phyloP scores from a whole-genome alignment of 2,329 filamentous ascomycete species.

The Fonsecaea erecta region DNA sequence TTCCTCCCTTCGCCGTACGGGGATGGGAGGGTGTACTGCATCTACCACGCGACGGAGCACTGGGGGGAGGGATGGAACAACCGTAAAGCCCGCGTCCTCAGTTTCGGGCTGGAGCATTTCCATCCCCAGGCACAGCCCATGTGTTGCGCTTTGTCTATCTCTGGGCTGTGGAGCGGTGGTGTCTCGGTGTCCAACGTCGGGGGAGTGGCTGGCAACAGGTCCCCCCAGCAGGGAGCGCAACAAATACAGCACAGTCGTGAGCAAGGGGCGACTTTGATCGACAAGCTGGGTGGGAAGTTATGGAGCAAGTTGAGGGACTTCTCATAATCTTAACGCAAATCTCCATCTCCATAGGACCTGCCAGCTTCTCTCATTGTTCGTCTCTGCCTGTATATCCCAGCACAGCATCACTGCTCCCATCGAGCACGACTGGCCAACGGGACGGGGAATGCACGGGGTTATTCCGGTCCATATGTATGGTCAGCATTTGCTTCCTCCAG shows the following conservation, averaged over 20 bases:
- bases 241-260: background rate
- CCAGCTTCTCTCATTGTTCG: too few relatives aligned
- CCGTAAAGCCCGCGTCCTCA: constrained; percentile 34
- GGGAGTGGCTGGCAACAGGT: background rate
- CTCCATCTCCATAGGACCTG: too few relatives aligned
- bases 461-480: background rate
- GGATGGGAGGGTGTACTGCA: constrained; percentile 31
- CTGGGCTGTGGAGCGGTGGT: constrained; percentile 8
- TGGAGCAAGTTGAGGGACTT: constrained; percentile 1
- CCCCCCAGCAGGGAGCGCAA: background rate
- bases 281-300: constrained; percentile 4
- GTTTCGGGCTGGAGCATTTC: constrained; percentile 26
- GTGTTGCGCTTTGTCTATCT: constrained; percentile 31
- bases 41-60: constrained; percentile 36
- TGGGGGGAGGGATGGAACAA: constrained; percentile 36
- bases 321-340: background rate
- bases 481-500: background rate
- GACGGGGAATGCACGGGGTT: background rate
- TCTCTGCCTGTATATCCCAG: too few relatives aligned
- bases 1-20: constrained; percentile 31
- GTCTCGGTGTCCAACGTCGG: background rate
- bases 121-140: constrained; percentile 21
- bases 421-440: too few relatives aligned
- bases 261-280: constrained; percentile 2
- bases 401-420: too few relatives aligned